phyloP scores from a whole-genome alignment of 2,329 filamentous ascomycete genomes.

The Rhinocladiella mackenziei region DNA sequence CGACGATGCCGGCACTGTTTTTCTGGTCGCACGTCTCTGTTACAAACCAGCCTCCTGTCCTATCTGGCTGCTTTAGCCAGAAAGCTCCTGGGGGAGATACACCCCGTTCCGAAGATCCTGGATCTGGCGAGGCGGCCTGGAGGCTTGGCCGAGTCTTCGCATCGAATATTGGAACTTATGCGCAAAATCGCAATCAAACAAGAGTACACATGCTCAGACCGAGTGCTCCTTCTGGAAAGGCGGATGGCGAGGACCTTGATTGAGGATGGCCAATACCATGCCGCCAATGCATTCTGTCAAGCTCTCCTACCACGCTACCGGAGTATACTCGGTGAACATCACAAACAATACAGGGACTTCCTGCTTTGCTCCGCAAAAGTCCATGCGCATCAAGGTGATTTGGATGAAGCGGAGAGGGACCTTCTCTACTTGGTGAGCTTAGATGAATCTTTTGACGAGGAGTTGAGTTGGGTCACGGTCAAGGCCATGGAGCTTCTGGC shows the following conservation, averaged over 20 bases:
- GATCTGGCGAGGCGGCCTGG: not conserved
- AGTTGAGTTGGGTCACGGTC: no score
- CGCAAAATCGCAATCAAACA: constrained; percentile 2
- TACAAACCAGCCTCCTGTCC: not conserved
- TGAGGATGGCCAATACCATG: not conserved
- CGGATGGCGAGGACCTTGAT: not conserved
- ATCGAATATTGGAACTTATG: constrained; percentile 1
- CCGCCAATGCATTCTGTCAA: no score
- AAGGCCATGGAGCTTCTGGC: no score
- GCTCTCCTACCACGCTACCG: no score
- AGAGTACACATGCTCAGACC: not conserved
- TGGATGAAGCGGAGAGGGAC: no score
- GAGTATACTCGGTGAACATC: no score
- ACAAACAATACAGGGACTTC: no score
- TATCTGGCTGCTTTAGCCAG: constrained; percentile 4
- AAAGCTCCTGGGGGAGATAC: constrained; percentile 1
- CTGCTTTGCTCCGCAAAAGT: no score
- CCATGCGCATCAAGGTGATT: no score
- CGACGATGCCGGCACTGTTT: not conserved
- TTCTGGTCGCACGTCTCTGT: not conserved
- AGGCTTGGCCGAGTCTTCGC: not conserved
- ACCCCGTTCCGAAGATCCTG: constrained; percentile 11
- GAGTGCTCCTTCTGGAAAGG: not conserved
- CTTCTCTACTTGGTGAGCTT: no score
- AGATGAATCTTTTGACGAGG: no score